These are phyloP conservation scores for Ogataea hybrid DNA, from an alignment of 1,139 yeast genomes.

Conservation along the genomic window DNA sequence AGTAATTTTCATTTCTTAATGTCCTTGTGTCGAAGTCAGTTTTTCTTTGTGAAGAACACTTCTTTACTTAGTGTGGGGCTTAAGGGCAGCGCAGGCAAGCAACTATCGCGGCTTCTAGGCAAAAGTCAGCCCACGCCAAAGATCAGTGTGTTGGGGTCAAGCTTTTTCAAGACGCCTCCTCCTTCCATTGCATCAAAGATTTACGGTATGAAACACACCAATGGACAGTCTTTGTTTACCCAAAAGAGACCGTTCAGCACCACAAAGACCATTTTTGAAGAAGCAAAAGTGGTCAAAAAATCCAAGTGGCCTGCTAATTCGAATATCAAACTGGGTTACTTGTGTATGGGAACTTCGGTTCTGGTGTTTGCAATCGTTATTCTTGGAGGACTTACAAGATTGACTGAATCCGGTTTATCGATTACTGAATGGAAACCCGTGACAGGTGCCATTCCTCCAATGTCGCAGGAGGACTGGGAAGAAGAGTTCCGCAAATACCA, in stretches of 20 bases:
- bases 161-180: neutral
- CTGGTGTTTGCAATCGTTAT: conserved; percentile 93
- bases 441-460: conserved; percentile 91
- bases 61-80: conserved; percentile 35
- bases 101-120: neutral
- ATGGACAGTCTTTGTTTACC: neutral
- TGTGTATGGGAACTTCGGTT: conserved; percentile 89
- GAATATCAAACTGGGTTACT: conserved; percentile 67
- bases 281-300: conserved; percentile 1
- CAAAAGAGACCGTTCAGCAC: conserved; percentile 5
- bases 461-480: conserved; percentile 78
- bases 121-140: neutral
- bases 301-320: conserved; percentile 37
- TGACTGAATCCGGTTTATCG: conserved; percentile 93
- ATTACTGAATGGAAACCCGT: conserved; percentile 99
- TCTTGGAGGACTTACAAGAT: conserved; percentile 92
- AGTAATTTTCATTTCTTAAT: conserved; percentile 6
- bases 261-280: neutral
- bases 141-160: neutral
- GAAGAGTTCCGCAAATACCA: conserved; percentile 78
- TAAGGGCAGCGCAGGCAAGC: conserved; percentile 24
- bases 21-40: conserved; percentile 38
- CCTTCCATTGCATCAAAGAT: neutral
- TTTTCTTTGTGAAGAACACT: conserved; percentile 45
- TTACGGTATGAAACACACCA: conserved; percentile 2